Evolutionary conservation across 106 monocot species (phyloP).

Genomic region (Phalaenopsis equestris): DNA sequence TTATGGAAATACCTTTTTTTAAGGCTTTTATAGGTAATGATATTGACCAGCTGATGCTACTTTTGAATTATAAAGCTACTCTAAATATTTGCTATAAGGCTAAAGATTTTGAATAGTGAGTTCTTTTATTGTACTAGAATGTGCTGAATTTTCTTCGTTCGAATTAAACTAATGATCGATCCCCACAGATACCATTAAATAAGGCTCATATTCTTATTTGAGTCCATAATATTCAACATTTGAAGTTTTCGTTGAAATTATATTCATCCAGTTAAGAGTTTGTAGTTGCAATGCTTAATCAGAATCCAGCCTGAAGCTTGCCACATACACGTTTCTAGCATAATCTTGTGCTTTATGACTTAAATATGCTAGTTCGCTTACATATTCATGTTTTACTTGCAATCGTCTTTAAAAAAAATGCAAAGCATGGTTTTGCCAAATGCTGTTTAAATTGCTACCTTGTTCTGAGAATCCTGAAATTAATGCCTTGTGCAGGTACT

Average conservation of each 20-base stretch:
- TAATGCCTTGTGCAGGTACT: constrained; percentile 52
- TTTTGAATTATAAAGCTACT: not conserved
- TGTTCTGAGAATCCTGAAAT: not conserved
- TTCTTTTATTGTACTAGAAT: not conserved
- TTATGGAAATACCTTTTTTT: not conserved
- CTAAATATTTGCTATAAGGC: not conserved
- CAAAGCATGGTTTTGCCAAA: not conserved
- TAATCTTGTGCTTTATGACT: not conserved
- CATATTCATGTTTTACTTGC: not conserved
- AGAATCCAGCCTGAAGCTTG: not conserved
- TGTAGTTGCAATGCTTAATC: not conserved
- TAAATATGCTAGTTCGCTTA: not conserved
- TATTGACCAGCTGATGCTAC: not conserved
- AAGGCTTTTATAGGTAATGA: not conserved
- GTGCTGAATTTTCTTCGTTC: not conserved
- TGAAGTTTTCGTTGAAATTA: not conserved
- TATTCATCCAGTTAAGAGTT: not conserved
- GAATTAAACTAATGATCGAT: too few species aligned
- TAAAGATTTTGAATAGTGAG: not conserved
- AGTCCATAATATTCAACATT: not conserved
- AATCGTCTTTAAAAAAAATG: not conserved
- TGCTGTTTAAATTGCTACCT: not conserved
- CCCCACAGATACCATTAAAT: not conserved
- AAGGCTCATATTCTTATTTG: not conserved
- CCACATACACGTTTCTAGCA: not conserved